Evolutionary conservation across 1,139 yeast genomes (phyloP).

Genomic region (Kurtzmaniella natalensis): DNA sequence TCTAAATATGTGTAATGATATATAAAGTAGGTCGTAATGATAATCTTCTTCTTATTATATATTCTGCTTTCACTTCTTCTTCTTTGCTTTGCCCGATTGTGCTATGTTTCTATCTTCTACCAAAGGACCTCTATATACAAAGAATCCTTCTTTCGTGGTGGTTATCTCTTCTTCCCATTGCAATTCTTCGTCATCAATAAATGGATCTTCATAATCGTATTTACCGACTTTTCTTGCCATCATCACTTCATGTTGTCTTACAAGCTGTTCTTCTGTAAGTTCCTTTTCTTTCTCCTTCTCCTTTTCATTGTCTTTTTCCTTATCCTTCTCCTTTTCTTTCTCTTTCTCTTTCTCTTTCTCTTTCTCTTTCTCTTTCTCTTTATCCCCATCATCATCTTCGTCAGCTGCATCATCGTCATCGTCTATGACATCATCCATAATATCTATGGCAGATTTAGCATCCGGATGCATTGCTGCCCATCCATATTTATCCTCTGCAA

Average conservation of each 20-base stretch:
- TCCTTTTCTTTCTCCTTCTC: constrained; percentile 38
- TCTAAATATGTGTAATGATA: too few species aligned
- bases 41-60: too few species aligned
- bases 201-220: constrained; percentile 91
- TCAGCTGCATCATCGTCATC: constrained; percentile 58
- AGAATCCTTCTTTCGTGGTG: constrained; percentile 91
- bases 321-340: constrained; percentile 19
- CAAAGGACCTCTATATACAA: constrained; percentile 92
- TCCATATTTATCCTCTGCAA: constrained; percentile 86
- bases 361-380: constrained; percentile 21
- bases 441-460: constrained; percentile 55
- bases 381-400: constrained; percentile 51
- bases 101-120: constrained; percentile 50
- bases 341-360: constrained; percentile 13
- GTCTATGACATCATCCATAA: constrained; percentile 59
- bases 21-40: too few species aligned
- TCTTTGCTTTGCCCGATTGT: constrained; percentile 11
- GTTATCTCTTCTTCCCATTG: constrained; percentile 93
- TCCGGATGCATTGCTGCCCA: constrained; percentile 70
- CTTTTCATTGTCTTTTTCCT: constrained; percentile 18
- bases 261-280: constrained; percentile 44
- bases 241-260: constrained; percentile 39
- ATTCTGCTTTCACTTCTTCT: constrained; percentile 5
- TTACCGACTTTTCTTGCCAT: constrained; percentile 76
- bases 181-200: constrained; percentile 91